phyloP scores from a whole-genome alignment of 139 green algal genomes.

The Coccomyxa sp. region DNA sequence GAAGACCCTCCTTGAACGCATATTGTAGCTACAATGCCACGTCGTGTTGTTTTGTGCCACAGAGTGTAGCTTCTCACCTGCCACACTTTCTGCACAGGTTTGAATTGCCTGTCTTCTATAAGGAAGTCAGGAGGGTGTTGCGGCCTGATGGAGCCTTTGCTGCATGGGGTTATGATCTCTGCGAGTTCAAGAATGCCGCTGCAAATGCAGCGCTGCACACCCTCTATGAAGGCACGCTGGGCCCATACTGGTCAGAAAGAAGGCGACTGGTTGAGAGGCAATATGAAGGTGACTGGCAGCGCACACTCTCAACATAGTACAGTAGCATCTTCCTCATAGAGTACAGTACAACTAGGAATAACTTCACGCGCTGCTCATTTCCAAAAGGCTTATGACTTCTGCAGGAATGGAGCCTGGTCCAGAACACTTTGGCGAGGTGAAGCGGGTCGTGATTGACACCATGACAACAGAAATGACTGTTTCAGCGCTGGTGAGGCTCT shows the following conservation, averaged over 20 bases:
- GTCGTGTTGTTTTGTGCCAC: too few species aligned
- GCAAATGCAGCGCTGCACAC: background rate
- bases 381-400: too few species aligned
- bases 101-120: constrained; percentile 3
- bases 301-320: background rate
- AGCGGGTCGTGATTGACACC: background rate
- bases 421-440: background rate
- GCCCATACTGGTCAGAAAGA: constrained; percentile 3
- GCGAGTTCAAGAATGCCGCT: background rate
- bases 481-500: background rate
- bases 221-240: constrained; percentile 3
- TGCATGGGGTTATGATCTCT: constrained; percentile 1
- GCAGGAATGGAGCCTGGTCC: background rate
- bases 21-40: background rate
- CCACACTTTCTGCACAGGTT: background rate
- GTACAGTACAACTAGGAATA: too few species aligned
- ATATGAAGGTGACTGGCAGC: background rate
- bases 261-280: background rate
- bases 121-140: background rate
- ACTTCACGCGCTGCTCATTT: too few species aligned
- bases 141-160: background rate
- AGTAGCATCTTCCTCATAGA: background rate
- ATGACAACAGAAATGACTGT: background rate
- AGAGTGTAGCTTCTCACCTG: too few species aligned
- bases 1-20: background rate